Evolutionary conservation across 495 filamentous ascomycete genomes (phyloP).

Genomic region (Aspergillus heteromorphus): DNA sequence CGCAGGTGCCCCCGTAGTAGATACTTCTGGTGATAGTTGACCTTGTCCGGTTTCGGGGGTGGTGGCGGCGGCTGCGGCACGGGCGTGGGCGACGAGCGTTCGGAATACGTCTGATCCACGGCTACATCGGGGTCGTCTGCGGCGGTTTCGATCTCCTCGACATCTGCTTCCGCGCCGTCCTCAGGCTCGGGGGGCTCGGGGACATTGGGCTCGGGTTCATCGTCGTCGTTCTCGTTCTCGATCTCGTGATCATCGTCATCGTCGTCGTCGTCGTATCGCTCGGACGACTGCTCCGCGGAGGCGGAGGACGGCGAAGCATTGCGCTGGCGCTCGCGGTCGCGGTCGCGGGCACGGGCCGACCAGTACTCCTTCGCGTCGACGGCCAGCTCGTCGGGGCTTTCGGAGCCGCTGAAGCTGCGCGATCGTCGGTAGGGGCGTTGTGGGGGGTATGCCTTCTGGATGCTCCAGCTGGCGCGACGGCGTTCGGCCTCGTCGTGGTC

Average conservation of each 20-base stretch:
- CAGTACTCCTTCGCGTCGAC: slow-evolving; percentile 39
- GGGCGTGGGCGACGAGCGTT: slow-evolving; percentile 31
- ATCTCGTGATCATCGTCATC: background rate
- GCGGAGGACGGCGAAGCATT: slow-evolving; percentile 18
- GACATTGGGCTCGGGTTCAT: no score
- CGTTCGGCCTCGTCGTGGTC: slow-evolving; percentile 39
- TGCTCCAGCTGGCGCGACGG: slow-evolving; percentile 35
- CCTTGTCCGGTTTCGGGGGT: slow-evolving; percentile 37
- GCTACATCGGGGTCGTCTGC: slow-evolving; percentile 7
- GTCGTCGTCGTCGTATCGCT: slow-evolving; percentile 1
- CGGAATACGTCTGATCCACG: slow-evolving; percentile 9
- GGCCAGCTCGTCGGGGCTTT: slow-evolving; percentile 43
- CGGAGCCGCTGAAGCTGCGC: slow-evolving; percentile 29
- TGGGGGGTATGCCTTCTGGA: slow-evolving; percentile 31
- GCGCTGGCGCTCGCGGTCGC: no score
- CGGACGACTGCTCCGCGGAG: slow-evolving; percentile 5
- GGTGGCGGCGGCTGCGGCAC: slow-evolving; percentile 34
- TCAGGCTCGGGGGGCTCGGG: background rate
- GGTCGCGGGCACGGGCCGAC: slow-evolving; percentile 29
- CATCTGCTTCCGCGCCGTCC: background rate
- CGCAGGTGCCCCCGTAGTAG: slow-evolving; percentile 69
- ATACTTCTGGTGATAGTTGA: slow-evolving; percentile 58
- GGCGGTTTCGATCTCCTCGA: slow-evolving; percentile 13
- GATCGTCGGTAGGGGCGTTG: slow-evolving; percentile 30
- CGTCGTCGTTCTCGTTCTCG: background rate